These are phyloP conservation scores for Ulota crispa DNA, from an alignment of 225 moss, liverwort and hornwort species.

Conservation along the genomic window DNA sequence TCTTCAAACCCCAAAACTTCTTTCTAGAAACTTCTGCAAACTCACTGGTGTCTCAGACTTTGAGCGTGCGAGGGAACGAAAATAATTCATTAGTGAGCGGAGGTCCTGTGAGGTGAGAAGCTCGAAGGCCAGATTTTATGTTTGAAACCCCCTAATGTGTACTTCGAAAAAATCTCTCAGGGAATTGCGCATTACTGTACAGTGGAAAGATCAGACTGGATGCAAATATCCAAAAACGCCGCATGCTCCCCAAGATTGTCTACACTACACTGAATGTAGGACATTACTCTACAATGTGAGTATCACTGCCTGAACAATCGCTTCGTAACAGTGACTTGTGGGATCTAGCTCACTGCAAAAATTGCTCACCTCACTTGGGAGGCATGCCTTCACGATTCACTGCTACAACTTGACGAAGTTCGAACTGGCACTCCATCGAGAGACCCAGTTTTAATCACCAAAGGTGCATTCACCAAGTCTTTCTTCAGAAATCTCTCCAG, in stretches of 20 bases:
- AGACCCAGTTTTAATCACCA: not conserved
- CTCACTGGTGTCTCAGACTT: too few relatives aligned
- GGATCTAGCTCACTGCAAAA: not conserved
- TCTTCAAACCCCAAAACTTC: too few relatives aligned
- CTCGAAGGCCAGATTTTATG: too few relatives aligned
- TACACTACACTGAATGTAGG: not conserved
- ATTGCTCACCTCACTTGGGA: not conserved
- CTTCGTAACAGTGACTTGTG: not conserved
- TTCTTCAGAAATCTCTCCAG: conserved; percentile 54
- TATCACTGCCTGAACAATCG: not conserved
- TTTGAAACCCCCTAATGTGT: too few relatives aligned
- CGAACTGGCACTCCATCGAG: conserved; percentile 9
- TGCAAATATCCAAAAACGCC: conserved; percentile 3
- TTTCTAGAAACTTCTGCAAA: too few relatives aligned
- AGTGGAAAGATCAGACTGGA: conserved; percentile 8
- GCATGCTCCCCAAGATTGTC: conserved; percentile 2
- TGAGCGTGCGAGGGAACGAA: too few relatives aligned
- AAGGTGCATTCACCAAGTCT: conserved; percentile 44
- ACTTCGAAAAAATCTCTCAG: not conserved
- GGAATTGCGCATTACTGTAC: not conserved
- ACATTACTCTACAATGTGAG: conserved; percentile 7
- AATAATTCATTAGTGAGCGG: too few relatives aligned
- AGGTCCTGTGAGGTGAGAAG: too few relatives aligned
- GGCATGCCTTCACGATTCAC: conserved; percentile 6
- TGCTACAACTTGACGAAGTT: conserved; percentile 28